Base-by-base conservation (phyloP, 2,329 filamentous ascomycete species). In the Exophiala sp. region DNA sequence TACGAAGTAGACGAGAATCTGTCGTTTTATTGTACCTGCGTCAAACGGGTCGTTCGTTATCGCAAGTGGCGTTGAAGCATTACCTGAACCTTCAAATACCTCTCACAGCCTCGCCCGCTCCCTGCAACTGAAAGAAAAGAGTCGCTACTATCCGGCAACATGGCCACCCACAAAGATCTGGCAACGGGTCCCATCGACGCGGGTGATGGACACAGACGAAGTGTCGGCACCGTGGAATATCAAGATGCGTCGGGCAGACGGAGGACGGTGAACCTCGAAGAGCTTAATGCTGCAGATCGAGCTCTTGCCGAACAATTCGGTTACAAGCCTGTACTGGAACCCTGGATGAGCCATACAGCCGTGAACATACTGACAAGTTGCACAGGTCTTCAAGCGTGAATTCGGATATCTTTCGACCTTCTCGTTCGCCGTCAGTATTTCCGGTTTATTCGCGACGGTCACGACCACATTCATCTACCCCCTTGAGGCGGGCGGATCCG, bases 341-440 rank as follows among this genome's bases (percentile, higher is more conserved):
- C n/a, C 23, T 42, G 21, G 32, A 34, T 30, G 7, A 3, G 4
- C 7, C 34, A 24, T 18, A 18, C 14, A 10, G 47, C 2, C 19
- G 34, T 18, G 24, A 34, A n/a, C 23, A 37, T 27, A 35, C 39
- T 22, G 29, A 38, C 30, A 14, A 18, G n/a, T n/a, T 16, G 4
- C 37, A 9, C 43, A 59, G 51, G 45, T 57, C 11, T 60, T 75
- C 64, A 77, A 80, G 46, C 73, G 78, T 56, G 76, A 81, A 59
- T 81, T 81, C 56, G 72, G 72, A 48, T 78, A 77, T 48, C 66
- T 77, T 11, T 79, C 78, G 55, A 77, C 76, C 55, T 79, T 82
- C 64, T 80, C 77, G 46, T 82, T 81, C 59, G 78, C 78, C 43
- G 74, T 81, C 59, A 74, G 71, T 58, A 77, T 81, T 58, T 73